A percentile compares a stretch with the other conserved stretches of the same genome.
These are phyloP conservation scores for Dactylorhiza incarnata DNA, from an alignment of 106 monocot genomes.

Conservation along the genomic window DNA sequence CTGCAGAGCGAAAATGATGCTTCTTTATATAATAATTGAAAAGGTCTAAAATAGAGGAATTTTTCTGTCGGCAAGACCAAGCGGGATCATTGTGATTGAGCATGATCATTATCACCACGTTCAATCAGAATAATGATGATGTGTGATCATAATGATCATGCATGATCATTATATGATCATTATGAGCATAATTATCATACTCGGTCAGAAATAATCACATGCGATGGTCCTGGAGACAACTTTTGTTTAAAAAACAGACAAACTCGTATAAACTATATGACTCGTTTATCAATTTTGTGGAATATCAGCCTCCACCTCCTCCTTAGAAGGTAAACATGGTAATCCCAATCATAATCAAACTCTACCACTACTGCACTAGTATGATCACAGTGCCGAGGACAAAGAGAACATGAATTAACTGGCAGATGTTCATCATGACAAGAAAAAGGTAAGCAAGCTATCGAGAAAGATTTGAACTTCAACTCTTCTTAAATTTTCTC, in stretches of 20 bases:
- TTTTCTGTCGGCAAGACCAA: too few species aligned
- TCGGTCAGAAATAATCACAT: too few species aligned
- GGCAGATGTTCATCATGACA: not conserved
- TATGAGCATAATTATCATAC: too few species aligned
- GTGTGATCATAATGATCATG: too few species aligned
- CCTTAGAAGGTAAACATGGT: not conserved
- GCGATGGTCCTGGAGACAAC: too few species aligned
- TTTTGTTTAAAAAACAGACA: too few species aligned
- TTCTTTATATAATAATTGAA: not conserved
- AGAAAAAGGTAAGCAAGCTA: not conserved
- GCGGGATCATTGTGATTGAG: too few species aligned
- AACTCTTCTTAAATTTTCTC: not conserved
- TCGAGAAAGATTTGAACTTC: not conserved
- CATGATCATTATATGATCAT: too few species aligned
- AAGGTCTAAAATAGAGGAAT: not conserved
- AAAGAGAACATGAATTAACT: not conserved
- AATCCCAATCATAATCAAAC: not conserved
- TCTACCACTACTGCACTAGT: not conserved
- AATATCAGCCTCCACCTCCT: not conserved
- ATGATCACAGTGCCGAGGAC: not conserved
- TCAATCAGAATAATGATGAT: too few species aligned
- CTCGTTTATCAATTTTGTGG: not conserved
- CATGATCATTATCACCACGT: too few species aligned
- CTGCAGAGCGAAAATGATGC: constrained; percentile 21
- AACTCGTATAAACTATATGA: too few species aligned